Evolutionary conservation across 2,329 filamentous ascomycete genomes (phyloP).

Genomic region (Apiospora phragmitis): DNA sequence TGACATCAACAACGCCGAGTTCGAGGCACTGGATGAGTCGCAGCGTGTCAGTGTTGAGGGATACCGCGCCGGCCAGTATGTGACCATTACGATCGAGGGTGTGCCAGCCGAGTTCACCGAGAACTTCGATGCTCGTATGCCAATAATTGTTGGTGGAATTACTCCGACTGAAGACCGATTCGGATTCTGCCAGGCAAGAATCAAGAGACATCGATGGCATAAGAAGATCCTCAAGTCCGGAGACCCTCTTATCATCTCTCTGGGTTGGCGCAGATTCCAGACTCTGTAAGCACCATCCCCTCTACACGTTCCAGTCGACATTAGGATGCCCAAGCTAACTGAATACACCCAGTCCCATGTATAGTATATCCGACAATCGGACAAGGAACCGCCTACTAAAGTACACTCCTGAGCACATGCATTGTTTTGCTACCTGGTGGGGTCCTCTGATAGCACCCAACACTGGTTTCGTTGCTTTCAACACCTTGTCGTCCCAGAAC

Average conservation of each 20-base stretch:
- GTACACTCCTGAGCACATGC: slow-evolving; percentile 99
- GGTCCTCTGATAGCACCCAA: slow-evolving; percentile 94
- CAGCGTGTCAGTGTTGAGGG: slow-evolving; percentile 86
- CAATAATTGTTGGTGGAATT: slow-evolving; percentile 88
- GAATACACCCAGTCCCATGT: slow-evolving; percentile 61
- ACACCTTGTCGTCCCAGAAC: slow-evolving; percentile 80
- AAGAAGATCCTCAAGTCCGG: slow-evolving; percentile 99
- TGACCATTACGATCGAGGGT: slow-evolving; percentile 82
- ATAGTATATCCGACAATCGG: slow-evolving; percentile 91
- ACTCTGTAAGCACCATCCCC: slow-evolving; percentile 47
- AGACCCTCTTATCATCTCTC: slow-evolving; percentile 93
- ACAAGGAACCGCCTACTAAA: slow-evolving; percentile 97
- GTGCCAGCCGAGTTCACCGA: slow-evolving; percentile 89
- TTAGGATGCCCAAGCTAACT: not conserved
- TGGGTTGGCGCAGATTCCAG: slow-evolving; percentile 96
- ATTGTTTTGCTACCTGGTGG: slow-evolving; percentile 95
- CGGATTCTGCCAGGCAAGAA: slow-evolving; percentile 90
- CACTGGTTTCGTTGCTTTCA: slow-evolving; percentile 92
- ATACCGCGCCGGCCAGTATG: slow-evolving; percentile 89
- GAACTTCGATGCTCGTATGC: slow-evolving; percentile 78
- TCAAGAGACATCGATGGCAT: slow-evolving; percentile 98
- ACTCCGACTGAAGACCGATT: slow-evolving; percentile 93
- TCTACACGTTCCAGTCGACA: too few species aligned
- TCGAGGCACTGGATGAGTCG: slow-evolving; percentile 80
- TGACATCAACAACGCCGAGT: slow-evolving; percentile 94